Evolutionary conservation across 2,329 filamentous ascomycete species (phyloP), one percentile per base, ranked within the genome.

Genomic region (Fusarium agapanthi): DNA sequence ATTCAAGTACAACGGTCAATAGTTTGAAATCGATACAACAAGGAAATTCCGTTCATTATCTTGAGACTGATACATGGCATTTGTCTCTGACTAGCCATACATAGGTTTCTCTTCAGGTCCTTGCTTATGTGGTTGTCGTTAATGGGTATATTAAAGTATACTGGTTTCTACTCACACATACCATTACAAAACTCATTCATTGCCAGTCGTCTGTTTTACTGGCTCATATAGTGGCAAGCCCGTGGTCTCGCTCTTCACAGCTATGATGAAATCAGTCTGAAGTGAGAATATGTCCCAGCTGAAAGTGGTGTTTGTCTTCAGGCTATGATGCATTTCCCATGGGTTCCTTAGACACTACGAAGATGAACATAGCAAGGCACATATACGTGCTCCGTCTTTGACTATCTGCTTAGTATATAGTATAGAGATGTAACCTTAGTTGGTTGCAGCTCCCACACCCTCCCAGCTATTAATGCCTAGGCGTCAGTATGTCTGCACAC

Each of bases 401-500:
- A 37, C 32, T 41, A 24, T 44, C 20, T 40, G 14, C 40, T 18
- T 38, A 45, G 10, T 32, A 18, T 8, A 26, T 30, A 14, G 26
- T 22, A 45, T 30, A 16, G 28, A 48, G 28, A 47, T 44, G 26
- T 35, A n/a, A n/a, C n/a, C n/a, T n/a, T n/a, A 38, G 26, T 45
- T 35, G 45, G 47, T 53, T 43, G 48, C 54, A 50, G 53, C 54
- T 70, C 67, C 41, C 50, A 44, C 50, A 55, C 41, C 55, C 38
- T 56, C 43, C 45, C 24, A 65, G 18, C 34, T 28, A 40, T 45
- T 41, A 32, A 38, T 65, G 45, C 13, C 37, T 40, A 57, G 45
- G n/a, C n/a, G 20, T 22, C 16, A 24, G 16, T 38, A 38, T 37
- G 24, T 44, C 13, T 48, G 35, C 26, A 65, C 45, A 37, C 51